Percentiles rank a stretch among this genome's conserved stretches.
These are phyloP conservation scores for Kandelia obovata DNA, from an alignment of 345 rosid genomes.

Conservation along the genomic window DNA sequence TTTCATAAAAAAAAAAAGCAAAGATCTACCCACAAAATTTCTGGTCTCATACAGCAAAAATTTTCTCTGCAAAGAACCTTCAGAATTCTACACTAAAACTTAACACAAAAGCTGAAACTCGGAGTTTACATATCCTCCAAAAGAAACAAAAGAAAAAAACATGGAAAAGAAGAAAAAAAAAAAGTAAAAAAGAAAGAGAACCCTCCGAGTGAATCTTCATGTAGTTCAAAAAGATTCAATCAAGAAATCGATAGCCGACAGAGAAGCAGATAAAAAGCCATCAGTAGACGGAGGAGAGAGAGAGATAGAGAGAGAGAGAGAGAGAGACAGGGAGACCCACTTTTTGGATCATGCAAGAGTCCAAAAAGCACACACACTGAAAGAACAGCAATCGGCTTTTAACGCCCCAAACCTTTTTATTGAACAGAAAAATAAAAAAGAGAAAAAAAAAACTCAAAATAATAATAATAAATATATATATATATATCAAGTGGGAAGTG, in stretches of 20 bases:
- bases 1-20: neutral
- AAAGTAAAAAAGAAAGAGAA: neutral
- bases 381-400: constrained; percentile 23
- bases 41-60: neutral
- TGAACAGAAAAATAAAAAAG: neutral
- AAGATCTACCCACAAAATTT: neutral
- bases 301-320: constrained; percentile 17
- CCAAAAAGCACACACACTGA: constrained; percentile 36
- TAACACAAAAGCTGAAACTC: neutral
- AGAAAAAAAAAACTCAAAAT: neutral
- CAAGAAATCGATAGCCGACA: constrained; percentile 45
- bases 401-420: neutral
- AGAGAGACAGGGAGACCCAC: constrained; percentile 14
- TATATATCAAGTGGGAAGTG: neutral
- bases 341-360: constrained; percentile 48
- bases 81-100: neutral
- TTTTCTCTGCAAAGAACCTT: neutral
- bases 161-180: neutral
- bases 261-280: constrained; percentile 39
- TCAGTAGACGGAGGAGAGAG: constrained; percentile 13
- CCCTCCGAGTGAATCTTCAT: constrained; percentile 25
- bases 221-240: constrained; percentile 40
- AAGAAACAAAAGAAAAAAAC: neutral
- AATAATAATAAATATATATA: neutral
- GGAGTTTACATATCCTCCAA: neutral